phyloP scores from a whole-genome alignment of 1,284 basidiomycete genomes.

The Mycosarcoma mackinlayi region DNA sequence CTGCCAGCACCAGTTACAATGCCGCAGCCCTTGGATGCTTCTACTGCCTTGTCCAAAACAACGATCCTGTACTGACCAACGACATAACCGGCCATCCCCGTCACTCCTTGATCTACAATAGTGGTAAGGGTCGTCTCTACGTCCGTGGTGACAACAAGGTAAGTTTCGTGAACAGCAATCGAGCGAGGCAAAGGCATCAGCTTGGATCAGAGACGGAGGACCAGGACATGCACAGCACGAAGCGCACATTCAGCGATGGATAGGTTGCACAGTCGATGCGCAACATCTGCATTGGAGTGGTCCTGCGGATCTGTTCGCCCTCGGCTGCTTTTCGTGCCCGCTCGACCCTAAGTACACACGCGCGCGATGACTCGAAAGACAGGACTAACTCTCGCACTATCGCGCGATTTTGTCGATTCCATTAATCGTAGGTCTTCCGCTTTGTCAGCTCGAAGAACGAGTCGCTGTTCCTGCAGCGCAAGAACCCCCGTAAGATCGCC shows the following conservation, averaged over 20 bases:
- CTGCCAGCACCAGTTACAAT: background rate
- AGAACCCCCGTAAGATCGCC: conserved; percentile 99
- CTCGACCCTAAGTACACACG: too few species aligned
- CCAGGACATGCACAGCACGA: too few species aligned
- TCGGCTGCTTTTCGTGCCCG: too few species aligned
- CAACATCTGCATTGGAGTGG: background rate
- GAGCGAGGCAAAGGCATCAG: background rate
- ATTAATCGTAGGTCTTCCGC: conserved; percentile 60
- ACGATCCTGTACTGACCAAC: conserved; percentile 7
- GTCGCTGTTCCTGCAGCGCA: conserved; percentile 98
- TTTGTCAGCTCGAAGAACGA: conserved; percentile 74
- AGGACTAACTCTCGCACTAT: background rate
- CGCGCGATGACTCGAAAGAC: too few species aligned
- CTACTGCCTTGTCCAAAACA: too few species aligned
- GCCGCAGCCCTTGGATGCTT: conserved; percentile 21
- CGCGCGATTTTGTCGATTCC: background rate
- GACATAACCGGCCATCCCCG: background rate
- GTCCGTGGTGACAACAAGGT: conserved; percentile 69
- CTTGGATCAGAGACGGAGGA: background rate
- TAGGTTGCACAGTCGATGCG: too few species aligned
- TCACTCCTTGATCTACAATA: conserved; percentile 26
- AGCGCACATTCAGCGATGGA: too few species aligned
- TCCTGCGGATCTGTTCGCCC: background rate
- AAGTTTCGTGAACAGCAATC: conserved; percentile 17
- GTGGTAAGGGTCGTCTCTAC: conserved; percentile 67